Evolutionary conservation across 2,329 filamentous ascomycete species (phyloP).

Genomic region (Fusarium verticillioides): DNA sequence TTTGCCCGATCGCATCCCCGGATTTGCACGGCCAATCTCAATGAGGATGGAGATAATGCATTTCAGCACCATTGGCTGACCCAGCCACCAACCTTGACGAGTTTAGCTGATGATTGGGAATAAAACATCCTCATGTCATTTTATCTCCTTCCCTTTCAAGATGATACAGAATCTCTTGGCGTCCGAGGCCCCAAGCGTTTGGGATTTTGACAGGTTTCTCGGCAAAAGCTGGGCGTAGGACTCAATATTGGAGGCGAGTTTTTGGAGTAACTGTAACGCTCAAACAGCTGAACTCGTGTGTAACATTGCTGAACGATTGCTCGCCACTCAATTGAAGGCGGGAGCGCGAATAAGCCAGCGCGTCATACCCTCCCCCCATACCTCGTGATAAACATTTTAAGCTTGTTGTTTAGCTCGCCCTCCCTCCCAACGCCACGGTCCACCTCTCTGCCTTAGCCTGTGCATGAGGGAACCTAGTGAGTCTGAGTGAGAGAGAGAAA

Average conservation of each 20-base stretch:
- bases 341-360: background rate
- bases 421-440: background rate
- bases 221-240: background rate
- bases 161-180: slow-evolving; percentile 1
- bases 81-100: background rate
- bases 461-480: too few species aligned
- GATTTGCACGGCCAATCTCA: background rate
- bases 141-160: slow-evolving; percentile 33
- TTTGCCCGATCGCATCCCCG: slow-evolving; percentile 1
- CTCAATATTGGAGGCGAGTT: background rate
- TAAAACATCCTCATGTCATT: background rate
- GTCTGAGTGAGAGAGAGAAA: background rate
- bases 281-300: background rate
- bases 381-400: slow-evolving; percentile 32
- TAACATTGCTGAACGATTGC: background rate
- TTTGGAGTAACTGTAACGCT: slow-evolving; percentile 3
- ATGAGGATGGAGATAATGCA: background rate
- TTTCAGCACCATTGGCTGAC: background rate
- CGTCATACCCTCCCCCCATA: background rate
- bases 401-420: slow-evolving; percentile 25
- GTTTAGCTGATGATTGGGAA: background rate
- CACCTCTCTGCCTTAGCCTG: background rate
- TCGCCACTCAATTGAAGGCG: background rate
- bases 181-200: background rate
- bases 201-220: slow-evolving; percentile 31